Evolutionary conservation across 2,329 filamentous ascomycete genomes (phyloP).

Genomic region (Emmonsia crescens): DNA sequence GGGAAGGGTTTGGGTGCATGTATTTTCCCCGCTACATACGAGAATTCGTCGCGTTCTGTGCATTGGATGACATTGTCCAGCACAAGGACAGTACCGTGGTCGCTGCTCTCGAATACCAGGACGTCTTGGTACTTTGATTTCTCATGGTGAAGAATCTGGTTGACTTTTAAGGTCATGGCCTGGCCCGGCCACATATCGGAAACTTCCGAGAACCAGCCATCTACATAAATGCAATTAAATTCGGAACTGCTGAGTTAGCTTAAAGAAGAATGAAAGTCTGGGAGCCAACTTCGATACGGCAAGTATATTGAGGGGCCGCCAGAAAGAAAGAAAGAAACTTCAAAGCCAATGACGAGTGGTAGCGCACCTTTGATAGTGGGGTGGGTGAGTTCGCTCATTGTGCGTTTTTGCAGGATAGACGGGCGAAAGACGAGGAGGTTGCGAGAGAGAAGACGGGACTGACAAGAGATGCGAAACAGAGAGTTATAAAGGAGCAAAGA

Average conservation of each 20-base stretch:
- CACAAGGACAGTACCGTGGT: conserved; percentile 92
- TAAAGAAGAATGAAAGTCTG: background rate
- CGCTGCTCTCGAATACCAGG: conserved; percentile 94
- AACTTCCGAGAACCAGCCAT: conserved; percentile 99
- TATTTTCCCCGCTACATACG: conserved; percentile 39
- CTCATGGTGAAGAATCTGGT: conserved; percentile 97
- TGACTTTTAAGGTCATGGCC: conserved; percentile 96
- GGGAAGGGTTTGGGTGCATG: background rate
- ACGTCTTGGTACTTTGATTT: conserved; percentile 99
- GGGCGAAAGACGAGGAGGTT: background rate
- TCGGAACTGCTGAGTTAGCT: background rate
- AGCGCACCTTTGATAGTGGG: conserved; percentile 62
- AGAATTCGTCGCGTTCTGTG: conserved; percentile 98
- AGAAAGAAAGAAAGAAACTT: background rate
- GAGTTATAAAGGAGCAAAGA: background rate
- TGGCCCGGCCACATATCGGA: conserved; percentile 98
- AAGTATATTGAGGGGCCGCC: background rate
- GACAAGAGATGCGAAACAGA: background rate
- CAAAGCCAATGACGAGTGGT: background rate
- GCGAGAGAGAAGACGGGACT: background rate
- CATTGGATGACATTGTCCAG: conserved; percentile 98
- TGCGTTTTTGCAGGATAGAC: conserved; percentile 17
- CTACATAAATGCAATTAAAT: conserved; percentile 36
- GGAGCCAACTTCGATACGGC: background rate
- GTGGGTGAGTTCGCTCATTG: conserved; percentile 62